These are phyloP conservation scores for Noccaea bulbosa DNA, from an alignment of 345 rosid species.

Conservation along the genomic window DNA sequence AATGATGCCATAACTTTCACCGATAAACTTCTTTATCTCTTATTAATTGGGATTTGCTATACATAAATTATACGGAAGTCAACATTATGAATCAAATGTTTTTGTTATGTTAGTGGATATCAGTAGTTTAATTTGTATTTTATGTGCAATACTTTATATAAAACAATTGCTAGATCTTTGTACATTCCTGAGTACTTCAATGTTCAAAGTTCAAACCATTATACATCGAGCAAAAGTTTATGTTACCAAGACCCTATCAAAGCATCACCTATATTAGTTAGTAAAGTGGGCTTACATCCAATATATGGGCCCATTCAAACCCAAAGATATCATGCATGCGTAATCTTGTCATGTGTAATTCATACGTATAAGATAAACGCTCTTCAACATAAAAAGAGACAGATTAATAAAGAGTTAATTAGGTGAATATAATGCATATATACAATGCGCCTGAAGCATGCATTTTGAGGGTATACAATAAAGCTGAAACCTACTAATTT, in stretches of 20 bases:
- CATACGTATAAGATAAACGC: too few species aligned
- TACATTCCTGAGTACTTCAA: not conserved
- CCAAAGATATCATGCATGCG: not conserved
- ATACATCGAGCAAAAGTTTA: not conserved
- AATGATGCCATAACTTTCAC: not conserved
- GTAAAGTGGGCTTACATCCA: conserved; percentile 14
- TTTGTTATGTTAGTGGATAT: not conserved
- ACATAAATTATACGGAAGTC: too few species aligned
- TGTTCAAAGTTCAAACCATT: not conserved
- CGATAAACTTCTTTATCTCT: not conserved
- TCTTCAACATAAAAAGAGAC: too few species aligned
- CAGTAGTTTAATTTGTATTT: too few species aligned
- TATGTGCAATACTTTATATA: not conserved
- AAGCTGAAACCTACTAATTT: conserved; percentile 18
- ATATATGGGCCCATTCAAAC: not conserved
- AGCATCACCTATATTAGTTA: not conserved
- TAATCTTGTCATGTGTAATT: too few species aligned
- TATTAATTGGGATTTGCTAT: too few species aligned
- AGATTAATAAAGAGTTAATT: not conserved
- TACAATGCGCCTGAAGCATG: not conserved
- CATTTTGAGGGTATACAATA: not conserved
- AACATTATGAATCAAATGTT: not conserved
- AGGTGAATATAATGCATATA: too few species aligned
- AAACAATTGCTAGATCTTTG: not conserved
- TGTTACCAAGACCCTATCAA: not conserved